phyloP scores from a whole-genome alignment of 2,329 filamentous ascomycete species.

The Chaetothyriales sp. region DNA sequence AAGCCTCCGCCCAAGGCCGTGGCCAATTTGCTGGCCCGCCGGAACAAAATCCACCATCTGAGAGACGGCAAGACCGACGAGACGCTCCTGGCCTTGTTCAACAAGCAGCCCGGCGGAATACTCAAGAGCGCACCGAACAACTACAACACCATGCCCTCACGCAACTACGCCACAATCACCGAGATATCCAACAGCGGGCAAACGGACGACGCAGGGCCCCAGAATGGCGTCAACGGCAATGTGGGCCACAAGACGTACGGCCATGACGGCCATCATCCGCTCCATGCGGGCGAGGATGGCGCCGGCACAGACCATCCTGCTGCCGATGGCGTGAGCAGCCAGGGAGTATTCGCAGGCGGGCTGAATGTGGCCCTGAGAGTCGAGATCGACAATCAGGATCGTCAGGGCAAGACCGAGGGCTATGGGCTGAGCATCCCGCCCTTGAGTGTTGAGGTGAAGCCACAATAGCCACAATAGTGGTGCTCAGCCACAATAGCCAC shows the following conservation, averaged over 20 bases:
- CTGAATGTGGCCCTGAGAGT: constrained; percentile 34
- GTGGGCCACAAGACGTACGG: constrained; percentile 11
- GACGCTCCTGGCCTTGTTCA: constrained; percentile 49
- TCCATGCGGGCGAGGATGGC: constrained; percentile 63
- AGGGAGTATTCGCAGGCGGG: constrained; percentile 27
- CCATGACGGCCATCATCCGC: constrained; percentile 54
- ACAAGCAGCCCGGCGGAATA: constrained; percentile 44
- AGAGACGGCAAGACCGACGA: constrained; percentile 47
- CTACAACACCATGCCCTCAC: constrained; percentile 66
- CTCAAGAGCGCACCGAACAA: constrained; percentile 60
- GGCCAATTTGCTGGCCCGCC: constrained; percentile 47
- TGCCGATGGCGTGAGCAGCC: constrained; percentile 36
- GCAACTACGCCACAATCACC: constrained; percentile 52
- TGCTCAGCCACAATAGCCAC: neutral
- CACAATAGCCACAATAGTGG: no score
- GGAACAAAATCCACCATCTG: constrained; percentile 54
- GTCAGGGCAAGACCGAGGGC: constrained; percentile 30
- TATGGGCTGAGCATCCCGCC: constrained; percentile 31
- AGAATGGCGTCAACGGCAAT: constrained; percentile 13
- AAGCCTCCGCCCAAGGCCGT: constrained; percentile 53
- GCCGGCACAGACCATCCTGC: constrained; percentile 69
- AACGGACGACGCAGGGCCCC: constrained; percentile 10
- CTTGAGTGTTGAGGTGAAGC: neutral
- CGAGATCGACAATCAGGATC: constrained; percentile 33
- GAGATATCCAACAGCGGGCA: constrained; percentile 27